Base-by-base conservation (phyloP, 2,329 filamentous ascomycete genomes). In the Fusarium siculi region DNA sequence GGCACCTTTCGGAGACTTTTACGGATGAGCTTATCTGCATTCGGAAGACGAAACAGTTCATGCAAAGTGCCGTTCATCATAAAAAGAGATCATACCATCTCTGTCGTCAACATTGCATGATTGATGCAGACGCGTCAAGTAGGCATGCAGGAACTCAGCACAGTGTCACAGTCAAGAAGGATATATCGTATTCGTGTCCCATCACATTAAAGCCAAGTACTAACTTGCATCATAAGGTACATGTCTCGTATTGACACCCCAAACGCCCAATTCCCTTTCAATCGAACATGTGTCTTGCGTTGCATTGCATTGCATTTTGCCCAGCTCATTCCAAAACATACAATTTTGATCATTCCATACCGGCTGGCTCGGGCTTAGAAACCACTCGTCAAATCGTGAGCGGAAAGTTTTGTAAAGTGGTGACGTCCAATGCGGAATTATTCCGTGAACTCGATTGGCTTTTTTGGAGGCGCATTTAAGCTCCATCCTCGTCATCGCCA, bases 401-500 rank as follows among this genome's bases (percentile, higher is more conserved):
- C 40, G 39, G 14, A 44, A 42, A 12, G 10, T 8, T 21, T 21
- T 25, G 25, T 37, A n/a, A 18, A 23, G 30, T 40, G 19, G 32
- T 25, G 16, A 23, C 21, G 19, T 25, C 37, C 15, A 19, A 30
- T 32, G 58, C 10, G 43, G 49, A 23, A 36, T 16, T 37, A 12
- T 9, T 28, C 32, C 52, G 21, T 28, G n/a, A 25, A 43, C 43
- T 7, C 9, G 18, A 37, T 43, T 57, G 32, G 9, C 9, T 18
- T 34, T 28, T 42, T 21, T 46, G 1, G 5, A 21, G 1, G 8
- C 12, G n/a, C 37, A 23, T 49, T 69, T 73, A 78, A 49, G 76
- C 76, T 36, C 76, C 77, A 30, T 79, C 74, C 12, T 84, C 77
- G 46, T 87, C 56, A 77, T 84, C 52, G 80, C 84, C 40, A 81